phyloP scores from a whole-genome alignment of 2,329 filamentous ascomycete species.

The Talaromyces verruculosus region DNA sequence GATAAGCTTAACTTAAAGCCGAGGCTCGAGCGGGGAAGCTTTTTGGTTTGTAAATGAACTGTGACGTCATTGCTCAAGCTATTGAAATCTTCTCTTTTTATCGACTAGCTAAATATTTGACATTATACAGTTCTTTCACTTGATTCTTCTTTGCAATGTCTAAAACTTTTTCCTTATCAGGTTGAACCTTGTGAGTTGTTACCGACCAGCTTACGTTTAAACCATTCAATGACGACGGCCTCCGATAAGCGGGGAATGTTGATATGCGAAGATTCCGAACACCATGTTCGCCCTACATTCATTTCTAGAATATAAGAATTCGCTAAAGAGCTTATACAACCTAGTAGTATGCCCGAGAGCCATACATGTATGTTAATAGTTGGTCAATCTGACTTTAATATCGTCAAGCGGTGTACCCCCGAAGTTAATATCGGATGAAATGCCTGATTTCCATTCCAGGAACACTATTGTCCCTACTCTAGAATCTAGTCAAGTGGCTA shows the following conservation, averaged over 20 bases:
- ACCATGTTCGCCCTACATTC: not conserved
- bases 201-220: not conserved
- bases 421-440: too few relatives aligned
- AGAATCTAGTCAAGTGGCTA: not conserved
- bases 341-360: too few relatives aligned
- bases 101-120: not conserved
- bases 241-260: not conserved
- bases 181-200: not conserved
- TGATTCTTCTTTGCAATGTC: not conserved
- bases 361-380: too few relatives aligned
- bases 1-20: slow-evolving; percentile 5
- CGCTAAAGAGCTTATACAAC: too few relatives aligned
- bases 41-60: not conserved
- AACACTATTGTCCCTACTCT: not conserved
- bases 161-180: not conserved
- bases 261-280: too few relatives aligned
- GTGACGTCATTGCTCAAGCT: not conserved
- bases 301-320: too few relatives aligned
- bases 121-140: not conserved
- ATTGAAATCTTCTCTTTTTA: not conserved
- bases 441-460: not conserved
- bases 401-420: not conserved
- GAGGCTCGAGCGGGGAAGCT: not conserved
- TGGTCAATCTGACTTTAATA: not conserved
- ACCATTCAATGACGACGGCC: too few relatives aligned